Conservation (phyloP, 805 yeast species). For the Metschnikowia peoriensis region DNA sequence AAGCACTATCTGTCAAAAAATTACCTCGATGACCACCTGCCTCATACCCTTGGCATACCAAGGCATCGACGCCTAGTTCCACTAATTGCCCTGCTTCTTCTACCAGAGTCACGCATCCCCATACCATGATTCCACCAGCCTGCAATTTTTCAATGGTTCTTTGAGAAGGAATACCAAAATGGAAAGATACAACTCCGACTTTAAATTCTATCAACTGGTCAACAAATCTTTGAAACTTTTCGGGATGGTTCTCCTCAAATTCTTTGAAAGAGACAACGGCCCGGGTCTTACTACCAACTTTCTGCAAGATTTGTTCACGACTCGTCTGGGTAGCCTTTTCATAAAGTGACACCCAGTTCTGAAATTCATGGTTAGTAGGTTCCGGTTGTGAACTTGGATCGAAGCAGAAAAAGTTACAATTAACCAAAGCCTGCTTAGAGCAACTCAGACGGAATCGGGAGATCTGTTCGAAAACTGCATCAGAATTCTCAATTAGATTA, state of each 20-base stretch:
- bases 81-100: constrained; percentile 38
- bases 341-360: constrained; percentile 19
- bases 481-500: constrained; percentile 25
- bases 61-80: constrained; percentile 43
- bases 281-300: constrained; percentile 14
- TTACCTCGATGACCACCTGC: constrained; percentile 69
- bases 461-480: constrained; percentile 12
- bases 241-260: constrained; percentile 22
- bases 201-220: constrained; percentile 16
- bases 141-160: constrained; percentile 34
- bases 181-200: constrained; percentile 53
- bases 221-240: constrained; percentile 18
- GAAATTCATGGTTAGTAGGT: constrained; percentile 19
- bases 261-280: constrained; percentile 32
- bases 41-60: constrained; percentile 56
- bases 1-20: constrained; percentile 25
- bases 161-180: constrained; percentile 47
- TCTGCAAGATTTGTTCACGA: background rate
- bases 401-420: constrained; percentile 50
- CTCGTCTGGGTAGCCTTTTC: too few relatives aligned
- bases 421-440: constrained; percentile 25
- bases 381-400: constrained; percentile 20
- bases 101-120: constrained; percentile 47
- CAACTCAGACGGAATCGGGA: constrained; percentile 18
- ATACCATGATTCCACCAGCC: constrained; percentile 36